phyloP scores from a whole-genome alignment of 2,329 filamentous ascomycete species.

The Phyllachora maydis region DNA sequence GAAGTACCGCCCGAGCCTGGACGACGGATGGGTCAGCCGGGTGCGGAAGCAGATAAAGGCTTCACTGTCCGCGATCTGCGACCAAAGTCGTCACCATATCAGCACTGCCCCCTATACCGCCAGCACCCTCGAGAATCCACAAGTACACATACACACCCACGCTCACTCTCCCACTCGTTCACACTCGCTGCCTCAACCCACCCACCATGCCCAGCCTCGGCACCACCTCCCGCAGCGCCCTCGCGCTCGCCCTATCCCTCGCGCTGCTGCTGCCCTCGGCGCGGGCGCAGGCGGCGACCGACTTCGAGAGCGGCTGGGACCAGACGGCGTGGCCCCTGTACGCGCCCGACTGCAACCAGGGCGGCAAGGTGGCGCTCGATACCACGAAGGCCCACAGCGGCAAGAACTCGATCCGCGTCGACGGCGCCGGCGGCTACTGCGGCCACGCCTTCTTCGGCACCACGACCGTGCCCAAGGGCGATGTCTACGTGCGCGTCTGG shows the following conservation, averaged over 20 bases:
- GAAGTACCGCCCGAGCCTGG: too few relatives aligned
- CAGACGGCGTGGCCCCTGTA: constrained; percentile 35
- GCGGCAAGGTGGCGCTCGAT: constrained; percentile 33
- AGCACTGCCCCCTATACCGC: too few relatives aligned
- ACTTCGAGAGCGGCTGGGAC: constrained; percentile 38
- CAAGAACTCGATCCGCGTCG: constrained; percentile 30
- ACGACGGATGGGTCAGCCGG: too few relatives aligned
- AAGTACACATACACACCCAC: too few relatives aligned
- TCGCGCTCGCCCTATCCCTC: constrained; percentile 24
- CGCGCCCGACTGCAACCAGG: constrained; percentile 37
- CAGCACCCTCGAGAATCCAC: too few relatives aligned
- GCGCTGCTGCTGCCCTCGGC: constrained; percentile 23
- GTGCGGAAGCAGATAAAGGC: too few relatives aligned
- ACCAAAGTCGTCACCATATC: too few relatives aligned
- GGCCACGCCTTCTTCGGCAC: constrained; percentile 42
- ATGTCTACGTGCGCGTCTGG: constrained; percentile 33
- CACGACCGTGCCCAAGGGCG: constrained; percentile 28
- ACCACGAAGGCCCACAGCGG: constrained; percentile 33
- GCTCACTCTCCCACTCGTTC: too few relatives aligned
- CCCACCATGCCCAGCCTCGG: too few relatives aligned
- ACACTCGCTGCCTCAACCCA: too few relatives aligned
- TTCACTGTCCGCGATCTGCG: too few relatives aligned
- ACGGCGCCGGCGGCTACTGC: constrained; percentile 30
- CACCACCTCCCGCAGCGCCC: too few relatives aligned
- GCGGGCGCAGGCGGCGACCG: constrained; percentile 29